Evolutionary conservation across 176 grass and related monocot species (phyloP).

Genomic region (Triticum monococcum): DNA sequence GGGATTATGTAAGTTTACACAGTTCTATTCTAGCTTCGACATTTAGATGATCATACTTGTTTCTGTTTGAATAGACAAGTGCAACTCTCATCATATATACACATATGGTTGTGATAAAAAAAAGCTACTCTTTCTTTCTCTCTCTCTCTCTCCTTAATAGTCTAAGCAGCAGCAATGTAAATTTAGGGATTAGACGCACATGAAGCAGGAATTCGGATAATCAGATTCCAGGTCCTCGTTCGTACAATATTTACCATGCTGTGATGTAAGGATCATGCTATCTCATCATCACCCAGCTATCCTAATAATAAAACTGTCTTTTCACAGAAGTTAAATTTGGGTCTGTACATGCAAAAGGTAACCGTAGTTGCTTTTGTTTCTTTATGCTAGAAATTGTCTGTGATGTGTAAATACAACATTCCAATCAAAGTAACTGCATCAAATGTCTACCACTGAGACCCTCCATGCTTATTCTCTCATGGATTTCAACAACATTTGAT

Average conservation of each 20-base stretch:
- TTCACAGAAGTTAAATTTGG: not conserved
- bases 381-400: not conserved
- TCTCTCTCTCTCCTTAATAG: not conserved
- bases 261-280: not conserved
- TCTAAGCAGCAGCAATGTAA: not conserved
- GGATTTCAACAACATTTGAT: not conserved
- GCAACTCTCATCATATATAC: not conserved
- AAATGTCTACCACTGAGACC: not conserved
- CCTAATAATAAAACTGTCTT: not conserved
- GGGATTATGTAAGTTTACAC: slow-evolving; percentile 10
- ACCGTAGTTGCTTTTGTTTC: not conserved
- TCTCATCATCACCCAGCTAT: not conserved
- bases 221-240: not conserved
- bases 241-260: not conserved
- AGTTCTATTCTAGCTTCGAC: not conserved
- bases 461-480: not conserved
- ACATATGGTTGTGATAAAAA: too few relatives aligned
- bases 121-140: too few relatives aligned
- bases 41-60: not conserved
- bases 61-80: not conserved
- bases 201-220: not conserved
- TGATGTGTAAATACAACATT: not conserved
- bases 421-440: not conserved
- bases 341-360: not conserved
- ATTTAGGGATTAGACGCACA: not conserved